Conservation (phyloP, 306 rosid genomes). For the Acmispon strigosus region DNA sequence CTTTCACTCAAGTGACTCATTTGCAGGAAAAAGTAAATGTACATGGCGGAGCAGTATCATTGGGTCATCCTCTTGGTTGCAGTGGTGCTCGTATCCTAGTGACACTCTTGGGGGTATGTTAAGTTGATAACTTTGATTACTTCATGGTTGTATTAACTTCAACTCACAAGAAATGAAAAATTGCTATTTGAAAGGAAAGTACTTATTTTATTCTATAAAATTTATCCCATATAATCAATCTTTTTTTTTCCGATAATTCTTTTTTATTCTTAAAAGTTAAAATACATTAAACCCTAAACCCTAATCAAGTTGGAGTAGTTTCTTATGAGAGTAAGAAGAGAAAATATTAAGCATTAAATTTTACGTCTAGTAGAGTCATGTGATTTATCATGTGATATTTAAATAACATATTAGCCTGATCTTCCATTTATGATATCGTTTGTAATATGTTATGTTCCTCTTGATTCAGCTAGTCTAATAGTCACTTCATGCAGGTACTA, state of each 20-base stretch:
- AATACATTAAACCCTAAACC: too few relatives aligned
- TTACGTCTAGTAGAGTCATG: not conserved
- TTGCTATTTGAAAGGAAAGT: too few relatives aligned
- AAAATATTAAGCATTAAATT: not conserved
- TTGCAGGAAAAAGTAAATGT: conserved; percentile 79
- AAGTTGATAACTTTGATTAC: not conserved
- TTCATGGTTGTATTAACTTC: not conserved
- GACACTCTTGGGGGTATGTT: conserved; percentile 85
- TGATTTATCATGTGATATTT: not conserved
- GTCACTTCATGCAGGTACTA: conserved; percentile 49
- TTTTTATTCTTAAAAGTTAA: too few relatives aligned
- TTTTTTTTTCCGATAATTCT: too few relatives aligned
- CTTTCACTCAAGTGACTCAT: not conserved
- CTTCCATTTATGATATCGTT: not conserved
- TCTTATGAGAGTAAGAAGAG: not conserved
- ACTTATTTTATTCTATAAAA: too few relatives aligned
- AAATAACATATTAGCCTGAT: not conserved
- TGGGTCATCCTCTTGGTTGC: conserved; percentile 99
- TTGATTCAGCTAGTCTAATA: not conserved
- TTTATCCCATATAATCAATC: too few relatives aligned
- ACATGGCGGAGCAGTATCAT: conserved; percentile 90
- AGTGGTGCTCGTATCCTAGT: conserved; percentile 98
- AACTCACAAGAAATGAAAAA: too few relatives aligned
- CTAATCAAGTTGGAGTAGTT: not conserved
- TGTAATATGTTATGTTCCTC: not conserved